These are phyloP conservation scores for Acer yangbiense DNA, from an alignment of 345 rosid species.

Conservation along the genomic window DNA sequence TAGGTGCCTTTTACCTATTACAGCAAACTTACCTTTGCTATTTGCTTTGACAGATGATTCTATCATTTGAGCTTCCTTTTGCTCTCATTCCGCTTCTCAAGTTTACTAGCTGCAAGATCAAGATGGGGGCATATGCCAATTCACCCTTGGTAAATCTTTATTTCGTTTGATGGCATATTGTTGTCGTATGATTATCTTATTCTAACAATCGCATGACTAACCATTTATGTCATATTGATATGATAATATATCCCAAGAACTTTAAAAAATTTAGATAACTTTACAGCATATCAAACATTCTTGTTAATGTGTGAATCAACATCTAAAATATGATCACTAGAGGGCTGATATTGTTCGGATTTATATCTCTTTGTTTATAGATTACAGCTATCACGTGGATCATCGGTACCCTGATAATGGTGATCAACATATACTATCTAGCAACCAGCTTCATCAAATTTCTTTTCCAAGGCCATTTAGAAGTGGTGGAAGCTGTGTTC, in stretches of 20 bases:
- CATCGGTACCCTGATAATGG: conserved; percentile 76
- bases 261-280: not conserved
- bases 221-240: too few relatives aligned
- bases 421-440: conserved; percentile 72
- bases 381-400: conserved; percentile 74
- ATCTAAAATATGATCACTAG: not conserved
- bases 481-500: conserved; percentile 44
- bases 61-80: conserved; percentile 95
- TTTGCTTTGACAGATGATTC: conserved; percentile 66
- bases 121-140: conserved; percentile 80
- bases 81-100: conserved; percentile 92
- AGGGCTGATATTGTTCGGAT: not conserved
- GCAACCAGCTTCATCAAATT: conserved; percentile 56
- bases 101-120: conserved; percentile 84
- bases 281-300: not conserved
- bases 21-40: not conserved
- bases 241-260: too few relatives aligned
- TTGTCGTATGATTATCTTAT: not conserved
- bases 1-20: not conserved
- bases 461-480: conserved; percentile 49
- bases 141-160: conserved; percentile 47
- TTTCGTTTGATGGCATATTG: conserved; percentile 8
- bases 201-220: not conserved
- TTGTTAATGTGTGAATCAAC: not conserved
- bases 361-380: conserved; percentile 29